phyloP scores from a whole-genome alignment of 257 asterid genomes.

The Nicotiana tabacum region DNA sequence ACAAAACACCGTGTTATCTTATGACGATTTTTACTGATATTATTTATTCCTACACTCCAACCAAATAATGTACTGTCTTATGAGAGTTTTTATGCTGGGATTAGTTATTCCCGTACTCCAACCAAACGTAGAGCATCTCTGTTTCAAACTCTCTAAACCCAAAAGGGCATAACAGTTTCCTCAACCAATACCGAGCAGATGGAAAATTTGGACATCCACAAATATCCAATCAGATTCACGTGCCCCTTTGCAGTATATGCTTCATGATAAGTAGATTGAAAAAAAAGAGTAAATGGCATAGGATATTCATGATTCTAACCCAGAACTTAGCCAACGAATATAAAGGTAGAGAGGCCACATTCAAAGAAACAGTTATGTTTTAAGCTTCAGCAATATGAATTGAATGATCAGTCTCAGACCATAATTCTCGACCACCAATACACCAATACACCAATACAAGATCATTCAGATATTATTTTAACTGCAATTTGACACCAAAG shows the following conservation, averaged over 20 bases:
- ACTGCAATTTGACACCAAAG: background rate
- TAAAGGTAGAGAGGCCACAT: background rate
- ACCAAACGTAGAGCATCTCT: background rate
- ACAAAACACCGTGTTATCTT: too few relatives aligned
- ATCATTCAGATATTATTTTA: background rate
- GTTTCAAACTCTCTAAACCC: background rate
- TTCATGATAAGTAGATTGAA: background rate
- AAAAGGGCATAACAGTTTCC: background rate
- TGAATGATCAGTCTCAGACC: background rate
- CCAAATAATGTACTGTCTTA: too few relatives aligned
- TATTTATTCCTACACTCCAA: too few relatives aligned
- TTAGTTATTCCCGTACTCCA: too few relatives aligned
- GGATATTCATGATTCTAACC: background rate
- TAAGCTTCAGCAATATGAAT: background rate
- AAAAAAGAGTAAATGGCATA: background rate
- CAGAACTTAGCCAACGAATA: background rate
- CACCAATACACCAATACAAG: background rate
- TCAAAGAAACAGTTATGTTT: background rate
- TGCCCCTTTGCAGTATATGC: background rate
- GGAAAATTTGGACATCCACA: background rate
- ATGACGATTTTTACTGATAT: too few relatives aligned
- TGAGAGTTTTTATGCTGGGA: too few relatives aligned
- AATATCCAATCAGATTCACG: background rate
- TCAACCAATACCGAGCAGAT: background rate
- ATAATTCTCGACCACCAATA: background rate